Base-by-base conservation (phyloP, 2,329 filamentous ascomycete genomes). In the Alternaria sp. region DNA sequence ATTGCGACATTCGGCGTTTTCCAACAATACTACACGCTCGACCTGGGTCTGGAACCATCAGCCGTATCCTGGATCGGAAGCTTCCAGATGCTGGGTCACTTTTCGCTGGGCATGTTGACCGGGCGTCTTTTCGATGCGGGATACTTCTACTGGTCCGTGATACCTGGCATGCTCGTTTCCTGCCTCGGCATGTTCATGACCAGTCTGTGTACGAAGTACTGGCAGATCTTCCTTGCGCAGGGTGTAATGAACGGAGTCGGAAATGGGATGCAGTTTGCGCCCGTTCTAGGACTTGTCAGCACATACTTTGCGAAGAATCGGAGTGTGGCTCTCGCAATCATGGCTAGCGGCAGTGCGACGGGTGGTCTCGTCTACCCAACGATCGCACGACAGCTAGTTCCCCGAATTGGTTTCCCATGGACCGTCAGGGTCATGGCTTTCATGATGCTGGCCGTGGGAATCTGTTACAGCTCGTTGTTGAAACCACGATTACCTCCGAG, bases 291-390 rank as follows among this genome's bases (percentile, higher is more conserved):
- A 0, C 68, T 80, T 1, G 71, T 79, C 2, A 70, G 72, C 1
- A 89, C 87, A 0, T 90, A 90, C 59, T 92, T 91, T 68, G 81
- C 81, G 9, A 84, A 77, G n/a, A 85, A 86, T n/a, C 83, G 87
- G 5, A 84, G 84, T 0, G 79, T 90, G 3, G 89, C 89, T 1
- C 82, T 91, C 18, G 87, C 87, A 0, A 82, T 89, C 8, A 83
- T 84, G 10, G 87, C 88, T 0, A 85, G 85, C 0, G 90, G 90
- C 1, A 87, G 87, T 25, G 85, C 85, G 0, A 86, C 86, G 0
- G 90, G 90, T 1, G 89, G 89, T 0, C 79, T 91, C 21, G 82
- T 91, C 3, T 92, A 89, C 71, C 89, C 90, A 0, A 81, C 87
- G 2, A 73, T 85, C n/a, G 80, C 82, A 2, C 73, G 80, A 15